phyloP scores from a whole-genome alignment of 257 asterid genomes.

The Solanum rostratum region DNA sequence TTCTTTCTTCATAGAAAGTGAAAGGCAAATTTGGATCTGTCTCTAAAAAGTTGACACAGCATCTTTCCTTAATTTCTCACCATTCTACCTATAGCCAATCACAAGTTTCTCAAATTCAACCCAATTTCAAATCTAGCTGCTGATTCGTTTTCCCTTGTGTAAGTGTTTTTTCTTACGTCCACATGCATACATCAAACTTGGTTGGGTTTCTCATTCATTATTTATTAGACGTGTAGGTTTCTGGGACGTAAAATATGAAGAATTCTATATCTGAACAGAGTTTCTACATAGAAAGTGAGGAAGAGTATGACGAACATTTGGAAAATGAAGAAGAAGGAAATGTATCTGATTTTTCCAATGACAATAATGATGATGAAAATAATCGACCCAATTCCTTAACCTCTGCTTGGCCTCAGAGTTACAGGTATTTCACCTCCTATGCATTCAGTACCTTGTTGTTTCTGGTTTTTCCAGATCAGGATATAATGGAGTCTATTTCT shows the following conservation, averaged over 20 bases:
- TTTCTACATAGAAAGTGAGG: slow-evolving; percentile 79
- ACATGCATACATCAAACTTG: not conserved
- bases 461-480: not conserved
- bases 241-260: slow-evolving; percentile 39
- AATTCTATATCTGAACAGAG: slow-evolving; percentile 68
- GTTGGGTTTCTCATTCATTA: not conserved
- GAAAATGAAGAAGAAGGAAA: slow-evolving; percentile 28
- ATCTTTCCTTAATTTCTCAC: not conserved
- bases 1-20: not conserved
- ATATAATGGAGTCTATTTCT: not conserved
- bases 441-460: not conserved
- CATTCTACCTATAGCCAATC: not conserved
- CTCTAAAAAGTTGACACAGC: not conserved
- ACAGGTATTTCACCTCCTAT: slow-evolving; percentile 32
- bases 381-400: slow-evolving; percentile 27
- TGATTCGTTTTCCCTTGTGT: not conserved
- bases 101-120: not conserved
- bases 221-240: not conserved
- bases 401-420: slow-evolving; percentile 92
- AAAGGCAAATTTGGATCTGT: not conserved
- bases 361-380: slow-evolving; percentile 21
- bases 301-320: slow-evolving; percentile 41
- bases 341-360: slow-evolving; percentile 52
- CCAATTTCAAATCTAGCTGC: not conserved
- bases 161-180: not conserved